Conservation (phyloP, 2,329 filamentous ascomycete genomes). For the Incumbomyces delicatus region DNA sequence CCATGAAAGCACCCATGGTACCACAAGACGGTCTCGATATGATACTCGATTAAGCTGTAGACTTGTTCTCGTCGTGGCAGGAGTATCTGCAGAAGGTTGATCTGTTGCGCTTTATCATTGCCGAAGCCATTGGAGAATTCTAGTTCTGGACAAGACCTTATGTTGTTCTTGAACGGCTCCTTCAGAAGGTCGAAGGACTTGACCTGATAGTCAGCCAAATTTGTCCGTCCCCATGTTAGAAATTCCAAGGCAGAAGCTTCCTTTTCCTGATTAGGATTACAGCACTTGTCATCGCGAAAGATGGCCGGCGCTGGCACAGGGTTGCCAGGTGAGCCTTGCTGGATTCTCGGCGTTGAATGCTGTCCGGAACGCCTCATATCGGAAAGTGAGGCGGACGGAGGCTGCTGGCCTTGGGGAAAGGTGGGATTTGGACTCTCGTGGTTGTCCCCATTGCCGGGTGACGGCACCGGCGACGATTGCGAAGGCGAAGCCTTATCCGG, state of each 20-base stretch:
- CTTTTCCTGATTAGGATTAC: slow-evolving; percentile 8
- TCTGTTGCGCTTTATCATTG: slow-evolving; percentile 12
- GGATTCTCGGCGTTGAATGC: slow-evolving; percentile 7
- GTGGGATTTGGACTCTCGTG: background rate
- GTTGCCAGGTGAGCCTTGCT: slow-evolving; percentile 1
- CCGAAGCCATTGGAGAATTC: slow-evolving; percentile 9
- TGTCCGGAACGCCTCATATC: slow-evolving; percentile 10
- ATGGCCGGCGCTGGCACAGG: background rate
- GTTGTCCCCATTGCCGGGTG: background rate
- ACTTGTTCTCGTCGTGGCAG: slow-evolving; percentile 13
- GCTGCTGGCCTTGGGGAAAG: background rate
- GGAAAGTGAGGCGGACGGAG: slow-evolving; percentile 10
- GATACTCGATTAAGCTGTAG: slow-evolving; percentile 16
- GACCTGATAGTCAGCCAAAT: slow-evolving; percentile 17
- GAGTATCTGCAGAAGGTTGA: slow-evolving; percentile 18
- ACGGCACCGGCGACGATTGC: background rate
- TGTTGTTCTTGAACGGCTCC: slow-evolving; percentile 22
- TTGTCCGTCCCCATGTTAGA: slow-evolving; percentile 38
- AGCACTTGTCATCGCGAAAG: background rate
- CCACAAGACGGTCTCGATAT: slow-evolving; percentile 15
- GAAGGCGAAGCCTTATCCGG: background rate
- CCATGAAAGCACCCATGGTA: slow-evolving; percentile 18
- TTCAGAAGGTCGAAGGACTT: slow-evolving; percentile 26
- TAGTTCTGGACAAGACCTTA: background rate
- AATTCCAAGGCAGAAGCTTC: slow-evolving; percentile 34